Base-by-base conservation (phyloP, 192 early-diverging fungal species). In the Coemansia brasiliensis region DNA sequence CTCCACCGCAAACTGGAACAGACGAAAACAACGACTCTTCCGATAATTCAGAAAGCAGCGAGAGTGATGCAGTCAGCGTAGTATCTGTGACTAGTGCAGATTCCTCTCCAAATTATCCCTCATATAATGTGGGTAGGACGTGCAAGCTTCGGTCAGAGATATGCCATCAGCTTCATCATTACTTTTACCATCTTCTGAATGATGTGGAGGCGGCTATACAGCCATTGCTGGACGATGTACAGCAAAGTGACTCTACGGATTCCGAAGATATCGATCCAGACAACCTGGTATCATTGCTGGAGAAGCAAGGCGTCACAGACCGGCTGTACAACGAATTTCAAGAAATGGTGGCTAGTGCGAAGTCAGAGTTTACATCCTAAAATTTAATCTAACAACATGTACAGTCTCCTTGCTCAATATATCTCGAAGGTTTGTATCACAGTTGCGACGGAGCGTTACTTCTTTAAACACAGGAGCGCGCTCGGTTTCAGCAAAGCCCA, bases 91-190 rank as follows among this genome's bases (percentile, higher is more conserved):
- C 57, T 43, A 51, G 65, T 20, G 40, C 57, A 25, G 46, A n/a
- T 39, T 11, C 25, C 7, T 12, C 54, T 26, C 11, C 25, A 32
- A 7, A 8, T 16, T 10, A 16, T n/a, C 27, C 51, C 51, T 49
- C 58, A 39, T 78, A 63, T 43, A 72, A 72, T 25, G 49, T 78
- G 3, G 74, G 74, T 2, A 40, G 24, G 21, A 50, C 32, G n/a
- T 78, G 74, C 39, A 64, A 65, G 56, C 38, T 22, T 50, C 50
- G 74, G 29, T 57, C 74, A 7, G 54, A 67, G 21, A 32, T 60
- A 5, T 67, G 69, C 26, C 74, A 78, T 24, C 61, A 67, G 55
- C 61, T 78, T 41, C 74, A 78, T 35, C 74, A 78, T 51, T 78
- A 67, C 45, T 64, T 67, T 43, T 61, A 67, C 38, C 60, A 61